phyloP scores from a whole-genome alignment of 805 yeast genomes.

The Torulaspora gathmanii region DNA sequence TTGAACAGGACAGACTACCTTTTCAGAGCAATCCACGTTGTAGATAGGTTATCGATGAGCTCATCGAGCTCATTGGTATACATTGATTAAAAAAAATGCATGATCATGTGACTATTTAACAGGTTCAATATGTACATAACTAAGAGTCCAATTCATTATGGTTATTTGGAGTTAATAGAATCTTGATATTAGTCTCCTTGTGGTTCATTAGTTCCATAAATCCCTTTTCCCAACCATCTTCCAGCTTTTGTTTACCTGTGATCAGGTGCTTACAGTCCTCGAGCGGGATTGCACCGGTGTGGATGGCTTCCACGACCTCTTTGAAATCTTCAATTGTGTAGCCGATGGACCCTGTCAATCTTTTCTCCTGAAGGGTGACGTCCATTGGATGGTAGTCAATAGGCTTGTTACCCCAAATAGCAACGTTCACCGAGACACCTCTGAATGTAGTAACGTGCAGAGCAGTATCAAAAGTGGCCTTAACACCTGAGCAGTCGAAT shows the following conservation, averaged over 20 bases:
- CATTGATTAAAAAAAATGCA: background rate
- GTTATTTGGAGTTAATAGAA: constrained; percentile 47
- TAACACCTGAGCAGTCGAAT: constrained; percentile 51
- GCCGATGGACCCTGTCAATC: constrained; percentile 57
- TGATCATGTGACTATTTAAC: background rate
- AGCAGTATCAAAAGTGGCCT: constrained; percentile 49
- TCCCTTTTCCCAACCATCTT: constrained; percentile 51
- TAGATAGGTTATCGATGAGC: background rate
- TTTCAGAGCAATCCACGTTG: background rate
- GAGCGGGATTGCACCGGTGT: constrained; percentile 42
- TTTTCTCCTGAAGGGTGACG: constrained; percentile 51
- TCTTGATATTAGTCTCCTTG: constrained; percentile 53
- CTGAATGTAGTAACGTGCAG: constrained; percentile 46
- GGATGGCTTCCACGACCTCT: constrained; percentile 50
- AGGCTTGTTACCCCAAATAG: constrained; percentile 56
- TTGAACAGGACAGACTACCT: background rate
- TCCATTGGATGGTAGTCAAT: constrained; percentile 51
- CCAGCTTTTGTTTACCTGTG: constrained; percentile 48
- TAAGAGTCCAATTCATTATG: constrained; percentile 30
- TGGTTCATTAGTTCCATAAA: constrained; percentile 47
- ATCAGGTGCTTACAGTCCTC: constrained; percentile 46
- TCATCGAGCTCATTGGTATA: constrained; percentile 4
- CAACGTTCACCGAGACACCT: constrained; percentile 60
- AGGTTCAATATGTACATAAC: background rate
- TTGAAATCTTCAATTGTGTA: constrained; percentile 54